Conservation (phyloP, 1,284 basidiomycete species). For the Rhodotorula sp. region DNA sequence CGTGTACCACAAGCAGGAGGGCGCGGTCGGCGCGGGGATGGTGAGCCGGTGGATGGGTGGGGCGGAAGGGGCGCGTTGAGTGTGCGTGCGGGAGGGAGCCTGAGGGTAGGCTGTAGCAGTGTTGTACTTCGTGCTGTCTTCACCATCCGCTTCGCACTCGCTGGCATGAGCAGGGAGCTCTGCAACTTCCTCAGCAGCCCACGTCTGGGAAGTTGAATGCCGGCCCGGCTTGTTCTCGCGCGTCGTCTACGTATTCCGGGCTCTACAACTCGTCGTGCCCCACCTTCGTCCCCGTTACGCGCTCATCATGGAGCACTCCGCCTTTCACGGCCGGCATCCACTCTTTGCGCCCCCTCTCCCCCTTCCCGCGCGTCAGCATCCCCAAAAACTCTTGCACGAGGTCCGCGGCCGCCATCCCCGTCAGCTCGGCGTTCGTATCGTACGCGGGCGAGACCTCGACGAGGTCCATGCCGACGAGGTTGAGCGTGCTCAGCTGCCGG, state of each 20-base stretch:
- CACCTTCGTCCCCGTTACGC: neutral
- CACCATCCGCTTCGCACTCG: too few species aligned
- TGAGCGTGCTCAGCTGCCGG: conserved; percentile 52
- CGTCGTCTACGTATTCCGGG: neutral
- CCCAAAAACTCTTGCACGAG: conserved; percentile 41
- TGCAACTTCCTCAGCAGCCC: too few species aligned
- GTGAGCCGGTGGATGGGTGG: conserved; percentile 1
- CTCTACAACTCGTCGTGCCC: conserved; percentile 29
- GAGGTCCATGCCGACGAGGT: conserved; percentile 55
- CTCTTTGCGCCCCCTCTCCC: conserved; percentile 5
- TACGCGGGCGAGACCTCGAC: conserved; percentile 52
- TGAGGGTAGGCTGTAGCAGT: too few species aligned
- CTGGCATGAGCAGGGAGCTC: too few species aligned
- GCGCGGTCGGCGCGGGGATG: conserved; percentile 6
- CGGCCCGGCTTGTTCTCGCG: too few species aligned
- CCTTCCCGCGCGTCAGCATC: conserved; percentile 39
- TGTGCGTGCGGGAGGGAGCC: too few species aligned
- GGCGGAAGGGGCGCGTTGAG: neutral
- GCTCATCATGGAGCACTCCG: conserved; percentile 15
- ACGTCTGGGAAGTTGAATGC: too few species aligned
- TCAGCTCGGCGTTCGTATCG: conserved; percentile 46
- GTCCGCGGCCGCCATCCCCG: conserved; percentile 44
- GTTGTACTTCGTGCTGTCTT: too few species aligned
- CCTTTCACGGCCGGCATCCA: conserved; percentile 24
- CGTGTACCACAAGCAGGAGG: neutral